Evolutionary conservation across 75 land plant genomes (phyloP), one percentile per base, ranked within the genome.

Genomic region (Cupressus sempervirens): DNA sequence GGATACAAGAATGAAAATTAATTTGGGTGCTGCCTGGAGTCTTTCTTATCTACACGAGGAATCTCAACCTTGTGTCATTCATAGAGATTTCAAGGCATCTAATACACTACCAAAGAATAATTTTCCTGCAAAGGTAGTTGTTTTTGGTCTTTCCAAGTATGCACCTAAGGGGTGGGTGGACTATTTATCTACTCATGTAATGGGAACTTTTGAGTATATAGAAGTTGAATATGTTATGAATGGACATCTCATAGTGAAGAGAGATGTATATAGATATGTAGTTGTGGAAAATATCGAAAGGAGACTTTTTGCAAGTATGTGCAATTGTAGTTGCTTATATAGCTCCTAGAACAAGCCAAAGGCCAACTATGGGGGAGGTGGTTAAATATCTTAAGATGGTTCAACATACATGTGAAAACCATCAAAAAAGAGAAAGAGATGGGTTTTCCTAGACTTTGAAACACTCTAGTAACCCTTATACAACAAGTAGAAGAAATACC

Each of bases 151-250:
- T 35, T 98, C 99, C 43, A 94, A 94, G 86, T 92, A 89, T 62
- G 99, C 99, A 46, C 98, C 99, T 41, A 98, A 97, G 87, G 98
- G 98, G 85, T 93, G 91, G 56, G 85, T 85, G 65, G 94, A 93
- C 83, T 93, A 92, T 88, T 89, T 96, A 16, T 93, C 98, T 53
- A 97, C 98, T 53, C 96, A 96, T 65, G 98, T 97, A 15, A 97
- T 97, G 99, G 99, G 99, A 73, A 97, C 99, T 76, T 97, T 97
- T 90, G 99, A 98, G 87, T 98, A 98, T 90, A 98, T 98, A 46
- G 99, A 98, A 23, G 98, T 98, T 18, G 99, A 98, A 84, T 98
- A 98, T 92, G 99, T 98, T 26, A 95, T 98, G 99, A 98, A 98
- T 81, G 99, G 99, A 12, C 99, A 98, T 88, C 88, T 98, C 41